Evolutionary conservation across 306 rosid genomes (phyloP).

Genomic region (Malus sylvestris): DNA sequence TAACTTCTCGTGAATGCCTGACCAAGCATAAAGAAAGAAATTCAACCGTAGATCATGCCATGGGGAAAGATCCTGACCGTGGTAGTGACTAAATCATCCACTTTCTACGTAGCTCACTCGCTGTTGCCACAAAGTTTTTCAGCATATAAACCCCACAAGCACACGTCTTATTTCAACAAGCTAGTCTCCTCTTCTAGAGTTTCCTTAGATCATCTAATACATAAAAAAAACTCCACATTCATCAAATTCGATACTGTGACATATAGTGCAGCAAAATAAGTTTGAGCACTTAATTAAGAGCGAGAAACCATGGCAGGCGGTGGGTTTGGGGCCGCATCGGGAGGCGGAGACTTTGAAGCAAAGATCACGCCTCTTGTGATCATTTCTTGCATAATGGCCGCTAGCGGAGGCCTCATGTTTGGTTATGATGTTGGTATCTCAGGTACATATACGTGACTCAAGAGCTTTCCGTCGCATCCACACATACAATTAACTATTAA

Average conservation of each 20-base stretch:
- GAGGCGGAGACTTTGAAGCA: constrained; percentile 7
- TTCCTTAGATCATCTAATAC: not conserved
- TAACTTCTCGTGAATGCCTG: not conserved
- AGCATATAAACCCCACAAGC: not conserved
- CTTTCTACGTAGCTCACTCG: not conserved
- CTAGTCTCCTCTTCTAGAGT: not conserved
- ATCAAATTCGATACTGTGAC: not conserved
- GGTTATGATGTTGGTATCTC: constrained; percentile 19
- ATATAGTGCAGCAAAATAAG: not conserved
- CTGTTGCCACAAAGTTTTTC: not conserved
- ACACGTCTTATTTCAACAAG: not conserved
- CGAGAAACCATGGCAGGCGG: not conserved
- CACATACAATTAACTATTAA: not conserved
- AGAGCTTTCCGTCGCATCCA: not conserved
- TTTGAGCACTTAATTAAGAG: not conserved
- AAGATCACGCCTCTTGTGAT: constrained; percentile 13
- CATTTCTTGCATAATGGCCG: constrained; percentile 20
- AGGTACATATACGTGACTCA: not conserved
- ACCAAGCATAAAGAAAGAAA: not conserved
- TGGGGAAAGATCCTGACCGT: not conserved
- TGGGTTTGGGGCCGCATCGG: not conserved
- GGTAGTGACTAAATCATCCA: not conserved
- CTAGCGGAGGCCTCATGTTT: constrained; percentile 21
- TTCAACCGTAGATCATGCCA: not conserved
- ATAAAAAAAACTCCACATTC: not conserved